Percentiles rank a stretch among this genome's conserved stretches.
Conservation (phyloP, 176 grass and related monocot species). For the Avena atlantica region DNA sequence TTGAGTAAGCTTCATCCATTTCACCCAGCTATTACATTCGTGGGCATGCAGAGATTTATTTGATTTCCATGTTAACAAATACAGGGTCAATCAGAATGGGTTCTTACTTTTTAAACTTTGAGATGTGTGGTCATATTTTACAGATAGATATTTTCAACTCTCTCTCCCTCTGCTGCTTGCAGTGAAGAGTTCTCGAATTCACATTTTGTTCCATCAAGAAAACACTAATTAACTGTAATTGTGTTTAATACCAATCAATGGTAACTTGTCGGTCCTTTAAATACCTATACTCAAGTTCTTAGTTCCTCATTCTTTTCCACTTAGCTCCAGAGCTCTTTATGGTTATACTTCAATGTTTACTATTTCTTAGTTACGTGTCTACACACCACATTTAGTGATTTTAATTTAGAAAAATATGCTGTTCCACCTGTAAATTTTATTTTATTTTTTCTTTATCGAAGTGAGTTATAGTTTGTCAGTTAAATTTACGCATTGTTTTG, state of each 20-base stretch:
- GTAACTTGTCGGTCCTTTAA: background rate
- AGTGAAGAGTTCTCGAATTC: background rate
- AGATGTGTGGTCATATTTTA: background rate
- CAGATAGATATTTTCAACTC: slow-evolving; percentile 11
- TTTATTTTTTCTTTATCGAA: background rate
- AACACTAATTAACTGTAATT: slow-evolving; percentile 19
- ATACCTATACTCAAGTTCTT: slow-evolving; percentile 9
- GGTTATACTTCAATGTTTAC: slow-evolving; percentile 28
- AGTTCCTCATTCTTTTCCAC: too few species aligned
- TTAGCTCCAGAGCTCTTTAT: slow-evolving; percentile 14
- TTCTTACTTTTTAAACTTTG: background rate
- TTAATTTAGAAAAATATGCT: background rate
- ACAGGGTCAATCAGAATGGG: slow-evolving; percentile 3
- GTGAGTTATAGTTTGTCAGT: slow-evolving; percentile 30
- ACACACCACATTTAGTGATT: background rate
- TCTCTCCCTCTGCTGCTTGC: slow-evolving; percentile 5
- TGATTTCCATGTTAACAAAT: slow-evolving; percentile 9
- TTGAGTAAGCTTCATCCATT: slow-evolving; percentile 69
- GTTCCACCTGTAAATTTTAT: slow-evolving; percentile 4
- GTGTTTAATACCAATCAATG: slow-evolving; percentile 16
- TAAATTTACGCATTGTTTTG: slow-evolving; percentile 11
- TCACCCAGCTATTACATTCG: slow-evolving; percentile 22
- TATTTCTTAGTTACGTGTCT: background rate
- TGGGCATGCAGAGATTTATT: slow-evolving; percentile 3
- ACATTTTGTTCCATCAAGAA: background rate